Evolutionary conservation across 1,284 basidiomycete genomes (phyloP), one percentile per base, ranked within the genome.

Genomic region (Cutaneotrichosporon dermatis): DNA sequence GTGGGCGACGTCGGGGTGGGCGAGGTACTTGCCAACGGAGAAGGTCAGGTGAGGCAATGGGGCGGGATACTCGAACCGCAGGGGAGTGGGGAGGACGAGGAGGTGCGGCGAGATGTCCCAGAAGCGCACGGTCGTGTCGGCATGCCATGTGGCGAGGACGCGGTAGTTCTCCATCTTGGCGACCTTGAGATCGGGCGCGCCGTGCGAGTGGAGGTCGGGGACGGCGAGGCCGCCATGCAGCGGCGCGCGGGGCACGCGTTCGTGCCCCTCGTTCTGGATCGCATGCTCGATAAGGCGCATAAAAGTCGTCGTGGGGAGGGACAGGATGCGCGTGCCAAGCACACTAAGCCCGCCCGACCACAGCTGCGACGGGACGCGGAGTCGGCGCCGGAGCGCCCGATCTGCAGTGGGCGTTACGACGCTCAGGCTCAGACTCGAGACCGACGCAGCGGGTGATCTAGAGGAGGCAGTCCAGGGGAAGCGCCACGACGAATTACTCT

Each of bases 71-170:
- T 72, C 83, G 75, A 66, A 89, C 63, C 45, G 82, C 76, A 69
- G 74, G 62, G 63, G 81, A 60, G 60, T 78, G 64, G 62, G 81
- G 68, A 73, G 81, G 37, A 85, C 70, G 11, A 89, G 80, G 3
- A 89, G 78, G 58, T 88, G 87, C 0, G 85, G 80, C 55, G 86
- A 89, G 44, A 86, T 75, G 60, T 77, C 75, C 74, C 75, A 77
- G 65, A 77, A 78, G 13, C 76, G 69, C 25, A 92, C 76, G 1
- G 82, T 83, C n/a, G 84, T 77, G 69, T 91, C 85, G 2, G 79
- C 76, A 67, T 89, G 85, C 55, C 80, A 80, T 0, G 87, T 87
- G 1, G 87, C 76, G n/a, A 90, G 74, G 16, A 92, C 75, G 15
- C 88, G 84, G 66, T 83, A 84, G 9, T 82, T 82, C 69, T 90